Conservation (phyloP, 495 filamentous ascomycete species). For the Trichocladium antarcticum region DNA sequence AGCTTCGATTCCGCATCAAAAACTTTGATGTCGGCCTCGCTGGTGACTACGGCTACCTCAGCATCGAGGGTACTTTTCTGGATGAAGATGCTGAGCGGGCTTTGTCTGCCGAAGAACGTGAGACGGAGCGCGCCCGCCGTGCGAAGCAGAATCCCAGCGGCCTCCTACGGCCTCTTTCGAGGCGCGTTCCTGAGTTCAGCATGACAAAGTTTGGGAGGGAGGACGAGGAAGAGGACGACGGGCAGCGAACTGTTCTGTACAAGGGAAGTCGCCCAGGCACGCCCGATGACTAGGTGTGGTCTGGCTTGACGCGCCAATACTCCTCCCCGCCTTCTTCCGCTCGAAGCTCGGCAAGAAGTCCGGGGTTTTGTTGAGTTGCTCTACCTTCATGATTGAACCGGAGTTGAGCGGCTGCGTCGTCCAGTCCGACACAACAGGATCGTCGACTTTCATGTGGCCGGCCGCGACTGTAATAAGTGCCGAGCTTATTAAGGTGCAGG, state of each 20-base stretch:
- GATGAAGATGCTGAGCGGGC: constrained; percentile 32
- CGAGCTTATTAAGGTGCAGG: no score
- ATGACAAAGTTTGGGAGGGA: constrained; percentile 39
- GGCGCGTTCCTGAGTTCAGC: constrained; percentile 36
- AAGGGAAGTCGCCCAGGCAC: constrained; percentile 27
- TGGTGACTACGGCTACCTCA: constrained; percentile 39
- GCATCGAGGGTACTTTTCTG: constrained; percentile 39
- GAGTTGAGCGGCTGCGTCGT: neutral
- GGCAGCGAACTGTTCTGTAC: constrained; percentile 20
- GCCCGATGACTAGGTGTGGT: constrained; percentile 31
- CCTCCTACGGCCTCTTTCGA: constrained; percentile 25
- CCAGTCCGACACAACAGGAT: no score
- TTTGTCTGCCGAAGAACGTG: constrained; percentile 29
- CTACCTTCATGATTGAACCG: neutral
- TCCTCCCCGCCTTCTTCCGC: constrained; percentile 14
- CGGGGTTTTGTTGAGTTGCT: constrained; percentile 6
- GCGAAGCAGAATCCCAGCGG: constrained; percentile 23
- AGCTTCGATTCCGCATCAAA: constrained; percentile 40
- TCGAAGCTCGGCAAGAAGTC: constrained; percentile 4
- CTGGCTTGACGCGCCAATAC: constrained; percentile 15
- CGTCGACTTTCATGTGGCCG: no score
- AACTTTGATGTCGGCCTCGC: constrained; percentile 41
- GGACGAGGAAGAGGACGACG: constrained; percentile 29
- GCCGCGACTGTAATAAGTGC: no score
- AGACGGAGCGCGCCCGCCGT: constrained; percentile 24